Evolutionary conservation across 306 rosid genomes (phyloP).

Genomic region (Trifolium subterraneum): DNA sequence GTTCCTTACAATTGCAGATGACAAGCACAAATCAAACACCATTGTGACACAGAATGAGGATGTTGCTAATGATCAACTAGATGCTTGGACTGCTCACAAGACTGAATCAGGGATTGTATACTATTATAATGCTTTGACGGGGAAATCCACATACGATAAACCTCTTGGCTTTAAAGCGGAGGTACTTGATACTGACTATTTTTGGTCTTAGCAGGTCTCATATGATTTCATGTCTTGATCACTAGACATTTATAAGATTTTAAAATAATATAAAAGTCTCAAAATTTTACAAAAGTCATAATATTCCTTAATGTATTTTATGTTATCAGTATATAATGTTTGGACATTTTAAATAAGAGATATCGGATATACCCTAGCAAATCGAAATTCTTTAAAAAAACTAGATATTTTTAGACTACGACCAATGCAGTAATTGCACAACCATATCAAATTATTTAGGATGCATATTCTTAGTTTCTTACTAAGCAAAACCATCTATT

Average conservation of each 20-base stretch:
- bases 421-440: conserved; percentile 1
- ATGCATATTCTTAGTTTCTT: conserved; percentile 9
- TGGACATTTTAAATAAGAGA: conserved; percentile 25
- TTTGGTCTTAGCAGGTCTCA: conserved; percentile 5
- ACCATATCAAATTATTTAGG: neutral
- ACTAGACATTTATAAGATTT: neutral
- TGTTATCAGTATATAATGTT: conserved; percentile 10
- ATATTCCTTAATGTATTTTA: conserved; percentile 15
- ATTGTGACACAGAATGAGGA: conserved; percentile 42
- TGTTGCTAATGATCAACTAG: conserved; percentile 59
- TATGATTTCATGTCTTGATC: conserved; percentile 16
- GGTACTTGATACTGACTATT: conserved; percentile 59
- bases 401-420: conserved; percentile 25
- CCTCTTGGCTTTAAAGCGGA: conserved; percentile 85
- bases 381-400: conserved; percentile 12
- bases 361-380: conserved; percentile 21
- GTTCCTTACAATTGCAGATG: conserved; percentile 52
- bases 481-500: neutral
- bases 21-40: conserved; percentile 51
- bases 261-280: conserved; percentile 9
- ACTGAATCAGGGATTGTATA: conserved; percentile 79
- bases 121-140: conserved; percentile 86
- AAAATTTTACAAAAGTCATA: conserved; percentile 1
- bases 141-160: conserved; percentile 85
- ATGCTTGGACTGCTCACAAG: conserved; percentile 95